Evolutionary conservation across 371 early-diverging fungal genomes (phyloP).

Genomic region (Mucor plumbeus): DNA sequence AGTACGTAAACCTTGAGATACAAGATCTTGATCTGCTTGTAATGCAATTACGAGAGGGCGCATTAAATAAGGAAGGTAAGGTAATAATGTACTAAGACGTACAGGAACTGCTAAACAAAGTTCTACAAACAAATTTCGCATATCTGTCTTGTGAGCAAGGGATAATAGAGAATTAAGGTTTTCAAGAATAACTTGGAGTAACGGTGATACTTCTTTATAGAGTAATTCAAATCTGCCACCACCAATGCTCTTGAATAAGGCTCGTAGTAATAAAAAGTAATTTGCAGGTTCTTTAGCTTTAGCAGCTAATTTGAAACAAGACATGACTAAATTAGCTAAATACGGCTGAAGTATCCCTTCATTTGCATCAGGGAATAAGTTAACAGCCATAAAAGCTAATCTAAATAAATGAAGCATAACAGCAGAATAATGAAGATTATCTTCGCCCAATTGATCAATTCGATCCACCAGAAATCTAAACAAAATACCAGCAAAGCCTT

Average conservation of each 20-base stretch:
- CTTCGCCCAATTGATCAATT: conserved; percentile 83
- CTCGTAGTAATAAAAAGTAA: conserved; percentile 90
- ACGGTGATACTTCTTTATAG: conserved; percentile 91
- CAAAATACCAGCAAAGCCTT: conserved; percentile 81
- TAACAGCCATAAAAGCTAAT: conserved; percentile 92
- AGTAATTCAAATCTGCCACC: conserved; percentile 68
- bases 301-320: conserved; percentile 83
- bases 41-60: conserved; percentile 95
- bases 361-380: conserved; percentile 90
- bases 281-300: conserved; percentile 88
- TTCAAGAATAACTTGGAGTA: conserved; percentile 90
- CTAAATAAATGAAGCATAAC: conserved; percentile 93
- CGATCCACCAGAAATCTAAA: conserved; percentile 82
- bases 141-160: conserved; percentile 79
- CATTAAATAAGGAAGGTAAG: conserved; percentile 95
- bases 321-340: conserved; percentile 86
- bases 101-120: conserved; percentile 97
- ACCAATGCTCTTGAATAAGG: conserved; percentile 88
- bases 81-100: conserved; percentile 92
- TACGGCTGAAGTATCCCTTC: conserved; percentile 92
- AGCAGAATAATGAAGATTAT: conserved; percentile 74
- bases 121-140: conserved; percentile 89
- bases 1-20: conserved; percentile 94
- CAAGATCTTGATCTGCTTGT: conserved; percentile 90
- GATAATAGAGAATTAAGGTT: conserved; percentile 85